A percentile compares a stretch with the other conserved stretches of the same genome.
Conservation (phyloP, 495 filamentous ascomycete species). For the Tuber aestivum region DNA sequence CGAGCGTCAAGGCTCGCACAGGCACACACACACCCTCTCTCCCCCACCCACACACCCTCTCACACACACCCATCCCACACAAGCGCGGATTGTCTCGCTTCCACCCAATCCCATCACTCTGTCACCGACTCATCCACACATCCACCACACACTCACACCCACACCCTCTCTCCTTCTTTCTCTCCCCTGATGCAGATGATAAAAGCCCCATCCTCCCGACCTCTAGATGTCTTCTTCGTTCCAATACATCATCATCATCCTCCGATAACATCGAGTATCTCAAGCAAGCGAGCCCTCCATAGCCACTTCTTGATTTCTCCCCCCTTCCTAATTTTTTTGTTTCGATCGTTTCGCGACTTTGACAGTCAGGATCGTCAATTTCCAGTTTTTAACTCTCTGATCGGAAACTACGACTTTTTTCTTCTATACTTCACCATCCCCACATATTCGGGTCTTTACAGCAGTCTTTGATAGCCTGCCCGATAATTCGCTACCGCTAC, state of each 20-base stretch:
- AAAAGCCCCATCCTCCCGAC: constrained; percentile 27
- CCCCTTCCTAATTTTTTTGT: constrained; percentile 8
- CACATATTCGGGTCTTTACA: constrained; percentile 10
- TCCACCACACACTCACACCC: constrained; percentile 9
- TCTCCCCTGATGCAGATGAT: constrained; percentile 25
- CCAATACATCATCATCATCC: constrained; percentile 21
- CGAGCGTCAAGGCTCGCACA: background rate
- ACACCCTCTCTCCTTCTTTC: constrained; percentile 2
- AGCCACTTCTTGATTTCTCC: constrained; percentile 16
- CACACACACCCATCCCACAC: background rate
- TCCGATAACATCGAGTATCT: constrained; percentile 12
- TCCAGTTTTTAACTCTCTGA: constrained; percentile 12
- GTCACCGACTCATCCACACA: constrained; percentile 11
- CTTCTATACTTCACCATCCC: background rate
- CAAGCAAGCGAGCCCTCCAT: constrained; percentile 31
- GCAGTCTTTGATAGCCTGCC: constrained; percentile 31
- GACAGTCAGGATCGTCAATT: constrained; percentile 23
- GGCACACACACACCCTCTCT: too few species aligned
- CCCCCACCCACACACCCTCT: background rate
- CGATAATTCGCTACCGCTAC: background rate
- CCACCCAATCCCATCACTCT: background rate
- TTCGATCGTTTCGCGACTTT: constrained; percentile 23
- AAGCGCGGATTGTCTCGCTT: background rate
- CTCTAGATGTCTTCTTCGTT: constrained; percentile 26
- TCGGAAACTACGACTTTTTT: background rate